Evolutionary conservation across 2,329 filamentous ascomycete species (phyloP).

Genomic region (Fusarium lateritium): DNA sequence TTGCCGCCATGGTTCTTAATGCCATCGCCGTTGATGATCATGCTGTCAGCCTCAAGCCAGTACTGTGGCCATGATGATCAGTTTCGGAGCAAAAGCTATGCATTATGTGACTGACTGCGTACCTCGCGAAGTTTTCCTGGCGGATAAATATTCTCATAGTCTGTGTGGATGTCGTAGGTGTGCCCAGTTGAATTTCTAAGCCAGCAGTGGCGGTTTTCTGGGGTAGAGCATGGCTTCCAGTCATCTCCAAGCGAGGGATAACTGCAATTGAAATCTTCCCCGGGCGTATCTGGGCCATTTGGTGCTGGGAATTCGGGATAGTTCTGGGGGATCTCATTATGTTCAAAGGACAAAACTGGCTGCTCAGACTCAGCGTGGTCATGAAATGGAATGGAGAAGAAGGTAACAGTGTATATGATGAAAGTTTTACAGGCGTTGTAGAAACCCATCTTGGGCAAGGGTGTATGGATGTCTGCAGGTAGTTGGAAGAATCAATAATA

Average conservation of each 20-base stretch:
- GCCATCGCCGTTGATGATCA: neutral
- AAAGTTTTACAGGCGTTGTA: neutral
- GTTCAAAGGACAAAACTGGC: neutral
- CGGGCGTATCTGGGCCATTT: no score
- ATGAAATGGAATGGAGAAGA: neutral
- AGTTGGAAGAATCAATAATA: neutral
- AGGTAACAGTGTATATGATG: conserved; percentile 1
- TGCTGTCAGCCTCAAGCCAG: neutral
- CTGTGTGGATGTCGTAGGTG: neutral
- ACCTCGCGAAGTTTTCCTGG: neutral
- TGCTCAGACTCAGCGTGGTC: neutral
- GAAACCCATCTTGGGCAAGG: neutral
- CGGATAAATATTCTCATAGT: conserved; percentile 1
- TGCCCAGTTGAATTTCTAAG: neutral
- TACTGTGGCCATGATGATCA: fast-evolving
- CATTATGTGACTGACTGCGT: neutral
- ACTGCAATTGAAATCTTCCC: no score
- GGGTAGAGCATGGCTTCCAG: neutral
- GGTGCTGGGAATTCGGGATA: conserved; percentile 8
- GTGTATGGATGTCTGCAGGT: neutral
- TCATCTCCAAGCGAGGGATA: no score
- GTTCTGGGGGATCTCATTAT: neutral
- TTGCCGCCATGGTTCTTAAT: conserved; percentile 4
- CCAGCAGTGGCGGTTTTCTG: neutral
- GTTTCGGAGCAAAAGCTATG: no score